Evolutionary conservation across 192 early-diverging fungal genomes (phyloP), one percentile per base, ranked within the genome.

Genomic region (Coemansia sp.): DNA sequence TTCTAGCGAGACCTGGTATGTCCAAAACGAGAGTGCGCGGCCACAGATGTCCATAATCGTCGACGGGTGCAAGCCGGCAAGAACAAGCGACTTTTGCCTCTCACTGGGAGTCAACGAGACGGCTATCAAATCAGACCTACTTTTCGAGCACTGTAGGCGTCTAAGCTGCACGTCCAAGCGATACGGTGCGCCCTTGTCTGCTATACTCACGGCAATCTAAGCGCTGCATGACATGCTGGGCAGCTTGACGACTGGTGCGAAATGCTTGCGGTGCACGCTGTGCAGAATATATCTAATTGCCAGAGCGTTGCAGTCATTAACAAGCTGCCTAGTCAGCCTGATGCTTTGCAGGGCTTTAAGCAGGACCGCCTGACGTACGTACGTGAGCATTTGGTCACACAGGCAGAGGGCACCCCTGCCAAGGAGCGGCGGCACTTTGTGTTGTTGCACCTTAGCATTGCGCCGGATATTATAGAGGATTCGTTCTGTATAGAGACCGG

Each of bases 301-400:
- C 22, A 14, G 22, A 10, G 23, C 7, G 12, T 10, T 26, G 22
- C 2, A 10, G 22, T 6, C 14, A n/a, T 23, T 26, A 21, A n/a
- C n/a, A n/a, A n/a, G n/a, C n/a, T n/a, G n/a, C n/a, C n/a, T n/a
- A n/a, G n/a, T n/a, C n/a, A n/a, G n/a, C n/a, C n/a, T n/a, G n/a
- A n/a, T n/a, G n/a, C n/a, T n/a, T n/a, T n/a, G n/a, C n/a, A n/a
- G n/a, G n/a, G n/a, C n/a, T n/a, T n/a, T n/a, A n/a, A n/a, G n/a
- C n/a, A n/a, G n/a, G n/a, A n/a, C n/a, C n/a, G n/a, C n/a, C n/a
- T n/a, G 12, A 14, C 25, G 18, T 35, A 49, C 61, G 36, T 78
- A 85, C 83, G 82, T 7, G 84, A 83, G 51, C 84, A 86, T 7
- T 74, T 80, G 5, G 84, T 86, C 33, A 82, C 66, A 44, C 79